Base-by-base conservation (phyloP, 768 basidiomycete species). In the Rhizopogon rudus region DNA sequence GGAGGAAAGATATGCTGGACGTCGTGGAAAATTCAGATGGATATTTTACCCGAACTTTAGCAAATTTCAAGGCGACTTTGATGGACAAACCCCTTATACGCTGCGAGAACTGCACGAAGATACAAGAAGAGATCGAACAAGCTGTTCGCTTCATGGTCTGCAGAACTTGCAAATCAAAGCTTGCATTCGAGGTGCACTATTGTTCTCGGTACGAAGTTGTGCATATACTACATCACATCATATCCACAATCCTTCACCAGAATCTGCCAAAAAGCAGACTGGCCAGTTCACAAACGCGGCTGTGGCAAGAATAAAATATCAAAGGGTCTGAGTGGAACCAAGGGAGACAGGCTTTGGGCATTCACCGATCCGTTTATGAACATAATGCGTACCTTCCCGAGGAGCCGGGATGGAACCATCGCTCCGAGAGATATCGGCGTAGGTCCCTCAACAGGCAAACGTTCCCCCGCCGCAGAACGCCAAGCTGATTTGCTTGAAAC, bases 91-190 rank as follows among this genome's bases (percentile, higher is more conserved):
- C 64, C 16, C 25, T 58, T 29, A 54, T 61, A 10, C 62, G 62
- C 51, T 63, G 61, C 48, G 54, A 63, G 37, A 57, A 59, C 43
- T 63, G 62, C 54, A 60, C 56, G 16, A 60, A 55, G 42, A 62
- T 37, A 22, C 56, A 57, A n/a, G 57, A 52, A 17, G 63, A 63
- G 17, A 54, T 61, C 41, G 59, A 58, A 5, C 45, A 39, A 10
- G 42, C 53, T 44, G n/a, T 33, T 14, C 59, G 59, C 20, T 65
- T 61, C 50, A 63, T 61, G 62, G n/a, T 61, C 41, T 65, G 64
- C 54, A 57, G 64, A 17, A 37, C 39, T 22, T 63, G 62, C 50
- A 65, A 62, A 43, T 1, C 53, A 25, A 62, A 63, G 43, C 57
- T 62, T 5, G 33, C 54, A 14, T 62, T 65, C 33, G 20, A 37